Evolutionary conservation across 2,329 filamentous ascomycete species (phyloP), one percentile per base, ranked within the genome.

Genomic region (Calonectria honghensis): DNA sequence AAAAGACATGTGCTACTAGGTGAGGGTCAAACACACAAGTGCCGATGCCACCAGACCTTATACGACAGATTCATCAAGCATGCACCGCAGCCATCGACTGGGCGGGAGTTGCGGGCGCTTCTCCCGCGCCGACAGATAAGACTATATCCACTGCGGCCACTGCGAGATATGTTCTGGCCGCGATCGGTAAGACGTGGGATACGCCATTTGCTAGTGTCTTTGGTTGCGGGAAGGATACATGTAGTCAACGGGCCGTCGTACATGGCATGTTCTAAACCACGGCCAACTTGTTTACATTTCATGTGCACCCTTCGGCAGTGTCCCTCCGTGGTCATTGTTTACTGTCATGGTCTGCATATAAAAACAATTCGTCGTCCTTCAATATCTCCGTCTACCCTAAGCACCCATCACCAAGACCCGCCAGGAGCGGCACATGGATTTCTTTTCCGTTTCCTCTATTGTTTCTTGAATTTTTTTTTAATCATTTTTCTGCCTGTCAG

Each of bases 301-400:
- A 37, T 51, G 45, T 67, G 29, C 64, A 7, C 64, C 64, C 64
- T 52, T 67, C 41, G 64, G 45, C 45, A 67, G 48, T 67, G 63
- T 18, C 29, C 51, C 45, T 37, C 10, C 13, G 48, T 52, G 64
- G 50, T 14, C 6, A 5, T 39, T 39, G 7, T 27, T 24, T 9
- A 27, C 35, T 24, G 10, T 11, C 29, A 6, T 48, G n/a, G 24
- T 27, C 11, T 24, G 13, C 20, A n/a, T 67, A 52, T 37, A 52
- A 50, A 50, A 39, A 6, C 39, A 24, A 5, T 5, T 18, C 16
- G 9, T 51, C 16, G 31, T 35, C 45, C 37, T 63, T 14, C n/a
- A 11, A 51, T 14, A 2, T 6, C 29, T 9, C 14, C 29, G 50
- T 16, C 31, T 16, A 37, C 11, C n/a, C 16, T 13, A 11, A 37